Evolutionary conservation across 768 basidiomycete genomes (phyloP), one percentile per base, ranked within the genome.

Genomic region (Lactarius pseudohatsudake): DNA sequence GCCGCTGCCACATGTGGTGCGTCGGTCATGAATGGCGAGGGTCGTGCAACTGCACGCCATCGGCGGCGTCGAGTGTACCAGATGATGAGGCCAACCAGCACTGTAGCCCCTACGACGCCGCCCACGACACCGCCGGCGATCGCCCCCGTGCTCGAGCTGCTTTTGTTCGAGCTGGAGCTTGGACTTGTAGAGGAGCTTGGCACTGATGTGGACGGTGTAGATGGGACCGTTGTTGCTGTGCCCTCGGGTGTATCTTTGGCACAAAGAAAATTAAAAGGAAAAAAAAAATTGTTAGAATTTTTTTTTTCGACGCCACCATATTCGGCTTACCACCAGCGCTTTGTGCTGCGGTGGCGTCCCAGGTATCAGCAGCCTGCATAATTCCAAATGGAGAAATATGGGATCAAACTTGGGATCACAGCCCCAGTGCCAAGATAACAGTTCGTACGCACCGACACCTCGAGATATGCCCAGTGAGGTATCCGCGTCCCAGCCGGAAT

Each of bases 121-220:
- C 67, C 66, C n/a, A 68, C 55, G 18, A 38, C 59, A 1, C 18
- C 32, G 7, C 64, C 67, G 3, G 54, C 62, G 30, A 61, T 57
- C 40, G 4, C 9, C 18, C 67, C 54, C 15, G 59, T 15, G 34
- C 54, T 34, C 10, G 59, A 45, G 15, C 59, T 58, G 2, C 34
- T 36, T 34, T 38, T 9, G 13, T 41, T 60, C 34, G 30, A 2
- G 22, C n/a, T 61, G n/a, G 60, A 11, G 54, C 40, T 41, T 18
- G 50, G 13, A 30, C 34, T 30, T 10, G 55, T 18, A 15, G 30
- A 13, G 6, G 64, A 38, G 43, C 34, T 32, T 6, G 61, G 7
- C 6, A 38, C 4, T 20, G 56, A 32, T 41, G 64, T n/a, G 6
- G 56, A 10, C 10, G 28, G 28, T 28, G 28, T 28, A 2, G 58